Evolutionary conservation across 2,329 filamentous ascomycete genomes (phyloP).

Genomic region (Fusarium scirpi): DNA sequence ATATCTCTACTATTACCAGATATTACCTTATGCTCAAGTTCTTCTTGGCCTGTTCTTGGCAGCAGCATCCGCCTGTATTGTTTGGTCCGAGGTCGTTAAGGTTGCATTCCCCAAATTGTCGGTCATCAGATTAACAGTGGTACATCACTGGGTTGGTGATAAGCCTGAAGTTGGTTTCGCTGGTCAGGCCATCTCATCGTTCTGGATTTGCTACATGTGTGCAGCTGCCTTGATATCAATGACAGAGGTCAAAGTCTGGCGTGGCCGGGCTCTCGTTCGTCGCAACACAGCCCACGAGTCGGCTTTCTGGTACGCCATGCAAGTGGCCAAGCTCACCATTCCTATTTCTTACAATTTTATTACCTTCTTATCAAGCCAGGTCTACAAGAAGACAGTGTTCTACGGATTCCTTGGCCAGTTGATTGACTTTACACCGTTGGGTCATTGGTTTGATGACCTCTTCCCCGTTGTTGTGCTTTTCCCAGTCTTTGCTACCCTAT

Average conservation of each 20-base stretch:
- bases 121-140: constrained; percentile 72
- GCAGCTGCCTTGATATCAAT: constrained; percentile 87
- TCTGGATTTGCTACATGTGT: constrained; percentile 98
- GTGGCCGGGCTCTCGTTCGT: constrained; percentile 88
- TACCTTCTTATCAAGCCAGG: constrained; percentile 80
- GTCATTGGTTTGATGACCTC: constrained; percentile 85
- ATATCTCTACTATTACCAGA: constrained; percentile 79
- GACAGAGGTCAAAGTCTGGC: constrained; percentile 96
- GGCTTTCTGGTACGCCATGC: constrained; percentile 94
- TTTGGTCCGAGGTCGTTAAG: constrained; percentile 95
- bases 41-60: constrained; percentile 75
- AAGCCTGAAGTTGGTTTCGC: constrained; percentile 84
- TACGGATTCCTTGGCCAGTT: constrained; percentile 86
- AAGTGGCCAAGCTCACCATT: constrained; percentile 92
- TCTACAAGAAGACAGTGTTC: constrained; percentile 85
- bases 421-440: constrained; percentile 85
- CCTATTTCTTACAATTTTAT: constrained; percentile 97
- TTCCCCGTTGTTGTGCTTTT: constrained; percentile 91
- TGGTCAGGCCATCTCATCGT: constrained; percentile 84
- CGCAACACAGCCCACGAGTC: constrained; percentile 93
- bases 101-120: constrained; percentile 82
- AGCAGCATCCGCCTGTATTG: constrained; percentile 81
- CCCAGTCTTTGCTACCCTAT: constrained; percentile 85
- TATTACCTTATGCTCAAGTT: constrained; percentile 77
- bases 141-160: constrained; percentile 79